Evolutionary conservation across 257 asterid species (phyloP), one percentile per base, ranked within the genome.

Genomic region (Jacaranda copaia): DNA sequence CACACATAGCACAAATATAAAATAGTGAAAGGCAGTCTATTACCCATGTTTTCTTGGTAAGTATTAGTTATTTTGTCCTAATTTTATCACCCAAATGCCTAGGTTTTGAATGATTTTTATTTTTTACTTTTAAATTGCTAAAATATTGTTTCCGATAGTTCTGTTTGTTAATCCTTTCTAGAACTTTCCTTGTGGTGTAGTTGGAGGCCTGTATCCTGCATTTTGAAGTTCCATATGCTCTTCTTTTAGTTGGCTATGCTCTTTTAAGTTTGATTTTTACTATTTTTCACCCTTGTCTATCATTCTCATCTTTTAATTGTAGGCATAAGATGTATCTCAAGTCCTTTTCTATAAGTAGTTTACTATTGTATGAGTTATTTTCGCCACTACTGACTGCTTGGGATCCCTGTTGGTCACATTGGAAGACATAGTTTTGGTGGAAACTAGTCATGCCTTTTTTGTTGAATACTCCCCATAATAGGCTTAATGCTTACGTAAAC

Each of bases 401-500:
- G 32, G 32, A 25, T 25, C 32, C 32, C 32, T 25, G 32, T 25
- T 55, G 46, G 18, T 13, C 18, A 9, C 45, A 40, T 40, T 56
- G 57, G 57, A 46, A 16, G 48, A 39, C 45, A 45, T 10, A 49
- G 39, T 35, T 72, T n/a, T 42, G 52, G 42, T 49, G 36, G 72
- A n/a, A 74, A 61, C 46, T 62, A 52, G 46, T 75, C 62, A 60
- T 62, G 18, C 42, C 4, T 63, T 61, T 14, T 42, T 42, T 0
- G 5, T 42, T 8, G 8, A 8, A 5, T 4, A 42, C 5, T 8
- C 8, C 46, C 46, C 46, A 42, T 4, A 8, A 42, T 3, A 8
- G 46, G 46, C 5, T 56, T 38, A 72, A n/a, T 55, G 48, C 53
- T 18, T 67, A 40, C 40, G 51, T 56, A 56, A 76, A 48, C 36